Conservation (phyloP, 192 early-diverging fungal species). For the Coemansia sp. region DNA sequence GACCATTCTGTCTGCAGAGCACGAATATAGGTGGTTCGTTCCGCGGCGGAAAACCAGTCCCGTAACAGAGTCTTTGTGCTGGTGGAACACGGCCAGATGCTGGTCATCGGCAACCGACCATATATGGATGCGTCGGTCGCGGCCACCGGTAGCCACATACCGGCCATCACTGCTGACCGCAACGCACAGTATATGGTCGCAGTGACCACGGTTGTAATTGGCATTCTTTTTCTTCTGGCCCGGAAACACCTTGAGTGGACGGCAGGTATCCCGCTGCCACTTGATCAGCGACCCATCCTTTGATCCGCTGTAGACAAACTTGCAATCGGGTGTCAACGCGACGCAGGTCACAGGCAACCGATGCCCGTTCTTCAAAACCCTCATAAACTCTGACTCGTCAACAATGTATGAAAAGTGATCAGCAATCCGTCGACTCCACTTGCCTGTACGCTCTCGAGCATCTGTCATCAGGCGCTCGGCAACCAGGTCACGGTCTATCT, state of each 20-base stretch:
- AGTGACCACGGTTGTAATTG: conserved; percentile 66
- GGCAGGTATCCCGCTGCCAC: conserved; percentile 71
- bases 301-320: conserved; percentile 77
- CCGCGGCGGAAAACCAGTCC: conserved; percentile 84
- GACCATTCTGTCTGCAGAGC: conserved; percentile 87
- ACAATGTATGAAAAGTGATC: conserved; percentile 21
- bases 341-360: conserved; percentile 80
- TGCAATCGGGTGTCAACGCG: conserved; percentile 65
- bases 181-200: conserved; percentile 71
- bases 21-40: conserved; percentile 76
- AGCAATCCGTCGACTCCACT: conserved; percentile 41
- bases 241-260: conserved; percentile 64
- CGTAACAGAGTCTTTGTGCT: conserved; percentile 90
- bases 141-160: conserved; percentile 81
- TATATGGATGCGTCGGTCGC: conserved; percentile 86
- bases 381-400: conserved; percentile 27
- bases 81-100: conserved; percentile 73
- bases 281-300: conserved; percentile 95
- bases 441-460: conserved; percentile 52
- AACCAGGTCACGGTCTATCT: conserved; percentile 92
- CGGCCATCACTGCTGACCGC: conserved; percentile 68
- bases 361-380: conserved; percentile 56
- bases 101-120: conserved; percentile 83
- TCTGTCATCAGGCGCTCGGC: conserved; percentile 82
- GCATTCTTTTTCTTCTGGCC: conserved; percentile 71